Base-by-base conservation (phyloP, 139 green algal genomes). In the Chlamydomonas sp. region DNA sequence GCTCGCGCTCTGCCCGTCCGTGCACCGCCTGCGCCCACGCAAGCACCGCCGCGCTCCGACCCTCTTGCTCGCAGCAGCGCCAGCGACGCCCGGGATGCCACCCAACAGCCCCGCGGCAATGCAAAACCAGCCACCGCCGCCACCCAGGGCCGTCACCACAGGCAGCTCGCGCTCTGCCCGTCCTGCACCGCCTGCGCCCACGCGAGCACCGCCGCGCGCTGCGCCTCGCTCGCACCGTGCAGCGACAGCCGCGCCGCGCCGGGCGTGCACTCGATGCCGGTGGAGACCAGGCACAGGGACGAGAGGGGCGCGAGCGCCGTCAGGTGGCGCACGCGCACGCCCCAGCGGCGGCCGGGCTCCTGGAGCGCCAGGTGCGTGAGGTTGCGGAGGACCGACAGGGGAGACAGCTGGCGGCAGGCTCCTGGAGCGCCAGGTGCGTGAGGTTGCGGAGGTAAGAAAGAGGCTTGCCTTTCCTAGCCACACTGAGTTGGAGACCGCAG, bases 221-320 rank as follows among this genome's bases (percentile, higher is more conserved):
- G 24, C 54, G 30, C 54, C 26, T 33, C 8, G 34, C 24, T 36
- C 54, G 34, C 34, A 16, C 54, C 54, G 34, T 64, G 54, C 26
- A 64, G 54, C 54, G 34, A 22, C 20, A 64, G 54, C 54, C 54
- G 8, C 10, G 54, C 54, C 8, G 24, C 54, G 8, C 54, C 54
- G 30, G 54, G 54, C 26, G 54, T 26, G 34, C 54, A 64, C 54
- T 64, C 54, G 34, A 64, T 64, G 54, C 54, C 54, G 8, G 54
- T 64, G 24, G 34, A 22, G 24, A 64, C 24, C 24, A 64, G 24
- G 6, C 24, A 64, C 54, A 64, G 54, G 34, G 54, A 64, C 8
- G 54, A 10, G 24, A 64, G 16, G 26, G 24, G 16, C 24, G 54
- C 30, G 54, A 64, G 54, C 8, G 54, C 30, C 24, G 16, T 10